Percentiles rank a stretch among this genome's conserved stretches.
These are phyloP conservation scores for Eimeria acervulina DNA, from an alignment of 169 alveolate genomes.

Conservation along the genomic window DNA sequence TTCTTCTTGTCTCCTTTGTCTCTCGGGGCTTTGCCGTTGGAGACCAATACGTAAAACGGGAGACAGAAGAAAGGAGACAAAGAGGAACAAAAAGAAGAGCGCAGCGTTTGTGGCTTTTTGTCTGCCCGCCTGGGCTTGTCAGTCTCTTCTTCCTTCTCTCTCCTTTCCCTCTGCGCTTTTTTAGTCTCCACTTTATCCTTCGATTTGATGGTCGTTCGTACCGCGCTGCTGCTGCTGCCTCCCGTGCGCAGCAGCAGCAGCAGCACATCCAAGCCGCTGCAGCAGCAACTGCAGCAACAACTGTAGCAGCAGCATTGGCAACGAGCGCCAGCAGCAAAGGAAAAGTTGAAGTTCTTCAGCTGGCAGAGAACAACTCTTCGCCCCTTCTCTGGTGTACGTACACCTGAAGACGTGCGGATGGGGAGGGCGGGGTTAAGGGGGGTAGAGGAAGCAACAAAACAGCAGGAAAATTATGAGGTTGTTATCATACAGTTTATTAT, in stretches of 20 bases:
- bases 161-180: neutral
- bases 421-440: too few species aligned
- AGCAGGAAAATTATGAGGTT: neutral
- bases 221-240: neutral
- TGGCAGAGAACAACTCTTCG: neutral
- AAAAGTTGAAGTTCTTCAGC: neutral
- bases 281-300: slow-evolving; percentile 17
- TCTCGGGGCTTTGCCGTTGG: neutral
- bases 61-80: neutral
- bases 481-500: neutral
- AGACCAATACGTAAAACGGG: too few species aligned
- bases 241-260: neutral
- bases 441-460: neutral
- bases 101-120: neutral
- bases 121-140: neutral
- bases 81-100: neutral
- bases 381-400: neutral
- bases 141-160: neutral
- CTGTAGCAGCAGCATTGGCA: slow-evolving; percentile 26
- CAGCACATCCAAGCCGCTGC: too few species aligned
- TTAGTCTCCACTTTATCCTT: neutral
- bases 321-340: slow-evolving; percentile 28
- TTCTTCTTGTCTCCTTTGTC: neutral
- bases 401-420: neutral
- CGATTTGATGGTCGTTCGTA: neutral